Evolutionary conservation across 768 basidiomycete species (phyloP), one percentile per base, ranked within the genome.

Genomic region (Auriscalpium microsporum): DNA sequence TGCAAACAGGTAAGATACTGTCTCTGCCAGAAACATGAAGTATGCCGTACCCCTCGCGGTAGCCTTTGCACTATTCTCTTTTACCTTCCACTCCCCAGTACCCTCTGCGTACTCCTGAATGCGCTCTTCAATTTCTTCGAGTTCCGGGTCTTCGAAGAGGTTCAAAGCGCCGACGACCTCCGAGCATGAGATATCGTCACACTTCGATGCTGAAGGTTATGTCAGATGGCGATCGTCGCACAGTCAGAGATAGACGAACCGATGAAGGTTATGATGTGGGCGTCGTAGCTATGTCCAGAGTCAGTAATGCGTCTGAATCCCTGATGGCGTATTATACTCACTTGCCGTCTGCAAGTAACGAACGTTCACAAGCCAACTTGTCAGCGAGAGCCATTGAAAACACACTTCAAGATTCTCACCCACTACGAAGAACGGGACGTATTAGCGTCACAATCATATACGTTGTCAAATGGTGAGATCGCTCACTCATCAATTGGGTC

Each of bases 151-250:
- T 50, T 80, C 77, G 3, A 78, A 74, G 5, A 83, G 73, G 21
- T 68, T 60, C 46, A 84, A 71, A 0, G 78, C 75, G 9, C 65
- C 65, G 48, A 83, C 77, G 42, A 82, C 75, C 58, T 84, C 82
- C 0, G 77, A 76, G 52, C 79, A 81, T 11, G 80, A 81, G 13
- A 84, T 75, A 58, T 84, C 83, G 53, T 84, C 83, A 54, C 79
- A 80, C 65, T 84, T 83, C 59, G 77, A 80, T 8, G 82, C 82
- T 80, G 42, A 9, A 28, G 17, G 34, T 33, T 46, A 23, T 49
- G 52, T 53, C 52, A 37, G 44, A 28, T 7, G 28, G 7, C 28
- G 28, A 7, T 28, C 4, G 28, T 28, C 28, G 7, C 28, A 23
- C 48, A 10, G 1, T 36, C 9, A n/a, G 44, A 10, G 14, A 28